Conservation (phyloP, 805 yeast genomes). For the Isabelozyma gotoi region DNA sequence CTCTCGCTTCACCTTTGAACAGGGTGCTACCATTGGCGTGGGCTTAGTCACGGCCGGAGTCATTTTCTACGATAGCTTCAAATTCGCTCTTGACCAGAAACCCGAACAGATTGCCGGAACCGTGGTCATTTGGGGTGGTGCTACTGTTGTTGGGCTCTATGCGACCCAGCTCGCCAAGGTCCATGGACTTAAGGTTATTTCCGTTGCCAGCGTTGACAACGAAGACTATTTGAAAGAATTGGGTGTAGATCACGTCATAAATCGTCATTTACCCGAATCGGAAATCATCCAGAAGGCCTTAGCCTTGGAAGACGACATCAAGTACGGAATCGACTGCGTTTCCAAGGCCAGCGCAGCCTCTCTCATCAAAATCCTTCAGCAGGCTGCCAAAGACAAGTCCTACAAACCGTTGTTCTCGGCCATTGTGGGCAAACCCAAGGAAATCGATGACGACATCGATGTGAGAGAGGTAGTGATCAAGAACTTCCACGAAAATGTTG, state of each 20-base stretch:
- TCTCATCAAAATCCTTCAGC: slow-evolving; percentile 26
- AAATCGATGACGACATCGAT: slow-evolving; percentile 19
- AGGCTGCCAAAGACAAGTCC: slow-evolving; percentile 8
- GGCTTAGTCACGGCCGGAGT: slow-evolving; percentile 46
- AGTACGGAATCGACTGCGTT: slow-evolving; percentile 44
- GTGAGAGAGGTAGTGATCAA: slow-evolving; percentile 37
- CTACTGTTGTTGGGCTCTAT: slow-evolving; percentile 47
- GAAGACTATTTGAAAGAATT: slow-evolving; percentile 16
- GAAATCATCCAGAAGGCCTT: slow-evolving; percentile 6
- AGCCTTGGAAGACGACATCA: slow-evolving; percentile 18
- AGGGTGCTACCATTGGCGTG: slow-evolving; percentile 48
- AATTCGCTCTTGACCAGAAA: slow-evolving; percentile 6
- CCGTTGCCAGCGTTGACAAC: slow-evolving; percentile 20
- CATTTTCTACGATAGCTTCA: slow-evolving; percentile 19
- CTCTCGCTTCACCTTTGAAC: slow-evolving; percentile 26
- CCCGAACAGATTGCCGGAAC: slow-evolving; percentile 8
- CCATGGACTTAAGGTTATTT: slow-evolving; percentile 37
- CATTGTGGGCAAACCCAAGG: slow-evolving; percentile 35
- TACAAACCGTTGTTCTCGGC: slow-evolving; percentile 29
- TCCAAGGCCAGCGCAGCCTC: slow-evolving; percentile 38
- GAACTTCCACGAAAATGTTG: slow-evolving; percentile 42
- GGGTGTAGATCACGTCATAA: slow-evolving; percentile 33
- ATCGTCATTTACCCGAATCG: slow-evolving; percentile 26
- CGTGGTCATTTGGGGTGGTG: slow-evolving; percentile 48
- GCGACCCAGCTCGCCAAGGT: slow-evolving; percentile 41